Percentiles rank a stretch among this genome's conserved stretches.
Evolutionary conservation across 2,329 filamentous ascomycete genomes (phyloP).

Genomic region (Coniochaeta pulveracea): DNA sequence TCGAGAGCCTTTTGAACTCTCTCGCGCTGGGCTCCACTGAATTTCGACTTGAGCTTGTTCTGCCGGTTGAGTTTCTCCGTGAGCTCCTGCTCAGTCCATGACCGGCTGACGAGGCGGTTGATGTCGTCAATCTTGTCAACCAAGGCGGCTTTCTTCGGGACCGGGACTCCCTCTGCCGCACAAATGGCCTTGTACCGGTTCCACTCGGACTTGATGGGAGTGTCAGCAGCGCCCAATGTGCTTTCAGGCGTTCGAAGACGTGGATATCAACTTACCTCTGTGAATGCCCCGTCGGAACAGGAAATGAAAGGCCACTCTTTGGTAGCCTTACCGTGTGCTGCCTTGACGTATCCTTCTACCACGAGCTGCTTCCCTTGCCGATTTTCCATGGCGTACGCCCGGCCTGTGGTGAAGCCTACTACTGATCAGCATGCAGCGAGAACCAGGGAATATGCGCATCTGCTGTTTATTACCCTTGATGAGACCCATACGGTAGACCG

Average conservation of each 20-base stretch:
- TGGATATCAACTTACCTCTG: slow-evolving; percentile 64
- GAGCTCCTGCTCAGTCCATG: slow-evolving; percentile 76
- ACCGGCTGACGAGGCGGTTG: slow-evolving; percentile 64
- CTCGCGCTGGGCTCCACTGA: slow-evolving; percentile 56
- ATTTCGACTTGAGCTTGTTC: slow-evolving; percentile 54
- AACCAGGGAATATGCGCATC: slow-evolving; percentile 13
- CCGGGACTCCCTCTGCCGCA: slow-evolving; percentile 55
- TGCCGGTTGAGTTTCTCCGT: slow-evolving; percentile 66
- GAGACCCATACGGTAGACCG: slow-evolving; percentile 75
- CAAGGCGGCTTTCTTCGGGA: slow-evolving; percentile 64
- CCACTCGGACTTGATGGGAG: slow-evolving; percentile 53
- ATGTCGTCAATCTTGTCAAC: slow-evolving; percentile 69
- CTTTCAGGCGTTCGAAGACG: no score
- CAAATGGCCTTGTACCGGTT: slow-evolving; percentile 70
- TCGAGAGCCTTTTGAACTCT: slow-evolving; percentile 54
- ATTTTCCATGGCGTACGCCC: slow-evolving; percentile 72
- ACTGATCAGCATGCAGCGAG: background rate
- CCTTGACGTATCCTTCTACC: slow-evolving; percentile 75
- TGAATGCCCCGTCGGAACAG: slow-evolving; percentile 76
- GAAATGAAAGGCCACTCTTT: slow-evolving; percentile 84
- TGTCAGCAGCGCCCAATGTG: slow-evolving; percentile 12
- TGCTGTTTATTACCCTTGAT: slow-evolving; percentile 65
- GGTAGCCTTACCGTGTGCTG: slow-evolving; percentile 72
- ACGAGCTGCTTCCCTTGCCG: slow-evolving; percentile 65
- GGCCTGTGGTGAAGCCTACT: slow-evolving; percentile 64